Evolutionary conservation across 2,329 filamentous ascomycete genomes (phyloP), one percentile per base, ranked within the genome.

Genomic region (Xylogone sp.): DNA sequence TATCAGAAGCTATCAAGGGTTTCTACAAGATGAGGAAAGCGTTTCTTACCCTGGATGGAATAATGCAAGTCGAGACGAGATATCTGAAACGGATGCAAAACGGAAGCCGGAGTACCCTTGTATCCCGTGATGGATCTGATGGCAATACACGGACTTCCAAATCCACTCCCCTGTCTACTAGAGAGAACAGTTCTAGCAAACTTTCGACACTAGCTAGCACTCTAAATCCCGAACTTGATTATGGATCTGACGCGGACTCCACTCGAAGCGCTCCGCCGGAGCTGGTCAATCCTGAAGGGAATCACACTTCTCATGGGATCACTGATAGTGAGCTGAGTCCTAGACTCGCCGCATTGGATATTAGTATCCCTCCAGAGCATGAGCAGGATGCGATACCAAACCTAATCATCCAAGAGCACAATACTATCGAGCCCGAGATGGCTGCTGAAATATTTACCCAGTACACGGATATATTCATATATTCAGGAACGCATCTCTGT

Each of bases 11-110:
- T 16, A 82, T 97, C 68, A 90, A 87, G 69, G 90, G 90, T 5
- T 97, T 97, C 64, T 95, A 96, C 66, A 96, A 94, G 69, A 71
- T 97, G 60, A 80, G 93, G 55, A 96, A 95, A 67, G 93, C 93
- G 0, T 97, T 88, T 63, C 74, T 90, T 39, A 87, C 90, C 0
- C 75, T 99, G 3, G 88, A 96, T 62, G 78, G 78, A 9, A 88
- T 99, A 50, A 78, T 92, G 64, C 80, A 87, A 54, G 81, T 86
- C 29, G 92, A 96, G 69, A 79, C 79, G 21, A 82, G 78, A 54
- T 75, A 72, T 55, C 50, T 76, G n/a, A 63, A 69, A 45, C 66
- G 66, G 31, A 60, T 64, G 6, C 65, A 65, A 0, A 42, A 29
- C 19, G 8, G 18, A 29, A 42, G 44, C 21, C 21, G 42, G 22